Percentiles rank a stretch among this genome's conserved stretches.
These are phyloP conservation scores for Cladosporium sp. DNA, from an alignment of 2,329 filamentous ascomycete species.

Conservation along the genomic window DNA sequence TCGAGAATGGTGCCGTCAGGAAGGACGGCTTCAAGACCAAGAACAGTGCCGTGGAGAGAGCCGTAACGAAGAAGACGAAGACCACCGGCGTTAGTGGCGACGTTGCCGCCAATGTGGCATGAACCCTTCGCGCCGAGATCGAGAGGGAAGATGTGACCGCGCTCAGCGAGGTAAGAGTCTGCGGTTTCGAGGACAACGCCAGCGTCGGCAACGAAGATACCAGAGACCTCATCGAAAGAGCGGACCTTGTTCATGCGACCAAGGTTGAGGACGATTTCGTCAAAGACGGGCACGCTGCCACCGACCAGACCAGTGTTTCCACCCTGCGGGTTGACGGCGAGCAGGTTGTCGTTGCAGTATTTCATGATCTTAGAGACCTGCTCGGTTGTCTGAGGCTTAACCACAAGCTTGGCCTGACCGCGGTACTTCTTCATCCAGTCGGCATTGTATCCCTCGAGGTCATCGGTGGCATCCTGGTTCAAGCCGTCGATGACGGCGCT, in stretches of 20 bases:
- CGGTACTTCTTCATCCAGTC: conserved; percentile 99
- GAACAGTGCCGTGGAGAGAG: conserved; percentile 87
- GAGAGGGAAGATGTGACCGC: conserved; percentile 86
- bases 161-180: conserved; percentile 81
- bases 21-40: conserved; percentile 90
- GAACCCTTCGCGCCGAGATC: conserved; percentile 98
- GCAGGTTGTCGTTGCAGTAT: conserved; percentile 90
- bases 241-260: conserved; percentile 87
- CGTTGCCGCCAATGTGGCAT: conserved; percentile 93
- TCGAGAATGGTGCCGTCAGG: conserved; percentile 91
- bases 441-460: conserved; percentile 88
- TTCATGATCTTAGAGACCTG: conserved; percentile 88
- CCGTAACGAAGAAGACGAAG: conserved; percentile 88
- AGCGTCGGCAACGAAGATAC: conserved; percentile 85
- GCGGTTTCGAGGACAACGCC: conserved; percentile 88
- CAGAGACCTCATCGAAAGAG: conserved; percentile 90
- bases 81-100: conserved; percentile 93
- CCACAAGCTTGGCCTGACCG: conserved; percentile 81
- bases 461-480: conserved; percentile 70
- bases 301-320: conserved; percentile 96
- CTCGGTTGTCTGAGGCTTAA: conserved; percentile 81
- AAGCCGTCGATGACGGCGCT: conserved; percentile 85
- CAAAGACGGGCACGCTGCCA: conserved; percentile 93
- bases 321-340: conserved; percentile 95
- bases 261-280: conserved; percentile 94